Percentiles rank a stretch among this genome's conserved stretches.
phyloP scores from a whole-genome alignment of 306 rosid species.

The Leucaena leucocephala region DNA sequence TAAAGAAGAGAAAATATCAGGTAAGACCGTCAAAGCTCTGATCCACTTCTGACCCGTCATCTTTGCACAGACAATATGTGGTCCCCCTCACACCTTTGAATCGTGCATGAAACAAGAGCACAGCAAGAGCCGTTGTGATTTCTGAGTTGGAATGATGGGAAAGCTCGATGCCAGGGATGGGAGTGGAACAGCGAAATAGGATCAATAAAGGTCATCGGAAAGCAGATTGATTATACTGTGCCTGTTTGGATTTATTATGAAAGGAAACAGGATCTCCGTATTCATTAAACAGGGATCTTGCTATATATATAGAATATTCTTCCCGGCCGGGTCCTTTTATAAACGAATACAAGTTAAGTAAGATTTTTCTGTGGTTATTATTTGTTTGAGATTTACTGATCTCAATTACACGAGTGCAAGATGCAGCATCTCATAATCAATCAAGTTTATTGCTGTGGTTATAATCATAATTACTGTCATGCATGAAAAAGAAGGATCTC shows the following conservation, averaged over 20 bases:
- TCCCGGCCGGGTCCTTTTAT: not conserved
- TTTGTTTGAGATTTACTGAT: not conserved
- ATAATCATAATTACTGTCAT: not conserved
- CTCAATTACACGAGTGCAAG: no score
- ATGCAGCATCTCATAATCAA: no score
- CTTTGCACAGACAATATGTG: constrained; percentile 18
- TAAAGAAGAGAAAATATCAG: constrained; percentile 19
- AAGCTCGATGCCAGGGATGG: constrained; percentile 20
- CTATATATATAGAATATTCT: not conserved
- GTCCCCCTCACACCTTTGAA: constrained; percentile 14
- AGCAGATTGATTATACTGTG: not conserved
- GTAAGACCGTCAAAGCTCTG: not conserved
- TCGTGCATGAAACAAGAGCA: not conserved
- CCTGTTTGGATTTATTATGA: not conserved
- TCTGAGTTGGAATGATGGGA: constrained; percentile 46
- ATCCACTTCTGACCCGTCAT: not conserved
- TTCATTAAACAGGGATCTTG: not conserved
- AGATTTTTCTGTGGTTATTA: not conserved
- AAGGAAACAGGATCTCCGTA: not conserved
- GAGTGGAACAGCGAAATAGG: not conserved
- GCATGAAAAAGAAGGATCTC: not conserved
- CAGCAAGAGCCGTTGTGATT: constrained; percentile 1
- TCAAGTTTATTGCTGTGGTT: not conserved
- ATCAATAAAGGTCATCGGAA: not conserved
- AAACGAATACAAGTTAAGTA: not conserved